Percentiles rank a stretch among this genome's conserved stretches.
Conservation (phyloP, 768 basidiomycete genomes). For the Austroboletus eburneus region DNA sequence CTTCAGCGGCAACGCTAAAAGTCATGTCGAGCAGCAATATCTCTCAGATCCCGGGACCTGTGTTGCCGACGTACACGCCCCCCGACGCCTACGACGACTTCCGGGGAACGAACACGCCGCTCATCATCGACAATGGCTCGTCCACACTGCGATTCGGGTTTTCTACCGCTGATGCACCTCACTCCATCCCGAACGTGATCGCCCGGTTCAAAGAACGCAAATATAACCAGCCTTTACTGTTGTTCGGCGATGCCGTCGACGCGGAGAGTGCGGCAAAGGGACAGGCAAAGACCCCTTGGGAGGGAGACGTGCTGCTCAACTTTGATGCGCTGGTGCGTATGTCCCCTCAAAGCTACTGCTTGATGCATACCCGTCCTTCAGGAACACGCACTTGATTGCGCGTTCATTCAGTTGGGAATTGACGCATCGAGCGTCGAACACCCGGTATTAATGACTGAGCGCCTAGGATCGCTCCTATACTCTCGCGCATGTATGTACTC, state of each 20-base stretch:
- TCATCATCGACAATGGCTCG: conserved; percentile 89
- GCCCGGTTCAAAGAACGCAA: conserved; percentile 90
- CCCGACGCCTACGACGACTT: conserved; percentile 49
- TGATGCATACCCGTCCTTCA: conserved; percentile 37
- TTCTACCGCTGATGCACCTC: conserved; percentile 55
- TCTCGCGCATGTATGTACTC: conserved; percentile 71
- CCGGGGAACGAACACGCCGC: conserved; percentile 51
- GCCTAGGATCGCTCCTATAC: conserved; percentile 82
- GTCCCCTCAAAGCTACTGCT: background rate
- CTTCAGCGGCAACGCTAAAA: no score
- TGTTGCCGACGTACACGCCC: conserved; percentile 32
- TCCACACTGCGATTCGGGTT: conserved; percentile 83
- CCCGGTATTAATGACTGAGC: conserved; percentile 91
- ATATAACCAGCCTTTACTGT: conserved; percentile 71
- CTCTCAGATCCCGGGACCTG: conserved; percentile 19
- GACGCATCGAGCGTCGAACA: conserved; percentile 73
- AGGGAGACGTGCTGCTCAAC: conserved; percentile 89
- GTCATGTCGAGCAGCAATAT: no score
- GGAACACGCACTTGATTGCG: conserved; percentile 94
- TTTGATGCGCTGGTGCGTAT: conserved; percentile 86
- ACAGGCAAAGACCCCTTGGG: conserved; percentile 82
- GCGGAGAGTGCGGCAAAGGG: conserved; percentile 79
- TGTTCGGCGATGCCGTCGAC: conserved; percentile 88
- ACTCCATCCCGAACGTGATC: conserved; percentile 63
- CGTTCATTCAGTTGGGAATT: conserved; percentile 83